Conservation (phyloP, 139 green algal genomes). For the Chlamydomonas eustigma region DNA sequence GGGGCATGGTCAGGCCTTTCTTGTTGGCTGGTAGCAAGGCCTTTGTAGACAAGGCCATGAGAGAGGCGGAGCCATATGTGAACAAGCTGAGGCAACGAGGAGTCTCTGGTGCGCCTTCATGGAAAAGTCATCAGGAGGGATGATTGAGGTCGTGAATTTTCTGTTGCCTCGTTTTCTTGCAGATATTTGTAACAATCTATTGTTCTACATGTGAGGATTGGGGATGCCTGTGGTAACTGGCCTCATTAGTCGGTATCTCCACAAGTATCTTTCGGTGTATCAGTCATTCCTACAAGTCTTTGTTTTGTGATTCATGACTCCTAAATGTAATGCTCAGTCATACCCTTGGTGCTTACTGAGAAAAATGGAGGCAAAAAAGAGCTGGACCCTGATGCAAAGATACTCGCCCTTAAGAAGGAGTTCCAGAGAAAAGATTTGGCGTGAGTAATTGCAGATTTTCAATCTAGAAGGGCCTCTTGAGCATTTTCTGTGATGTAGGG, state of each 20-base stretch:
- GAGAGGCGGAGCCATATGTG: conserved; percentile 34
- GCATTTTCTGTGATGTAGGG: neutral
- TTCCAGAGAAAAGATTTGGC: conserved; percentile 22
- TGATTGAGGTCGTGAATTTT: too few relatives aligned
- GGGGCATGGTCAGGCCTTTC: conserved; percentile 69
- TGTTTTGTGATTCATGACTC: too few relatives aligned
- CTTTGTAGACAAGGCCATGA: conserved; percentile 40
- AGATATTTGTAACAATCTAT: conserved; percentile 1
- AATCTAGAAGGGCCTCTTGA: neutral
- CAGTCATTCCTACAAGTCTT: too few relatives aligned
- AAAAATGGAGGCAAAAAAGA: conserved; percentile 1
- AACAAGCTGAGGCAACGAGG: conserved; percentile 65
- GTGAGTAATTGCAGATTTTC: neutral
- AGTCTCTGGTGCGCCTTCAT: conserved; percentile 48
- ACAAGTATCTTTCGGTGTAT: too few relatives aligned
- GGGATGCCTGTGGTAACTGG: neutral
- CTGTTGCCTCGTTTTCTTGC: neutral
- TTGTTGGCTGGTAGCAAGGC: conserved; percentile 66
- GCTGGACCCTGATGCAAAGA: conserved; percentile 51
- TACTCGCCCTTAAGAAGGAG: conserved; percentile 63
- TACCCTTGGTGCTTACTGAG: conserved; percentile 41
- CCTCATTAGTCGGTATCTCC: too few relatives aligned
- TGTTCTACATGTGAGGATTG: neutral
- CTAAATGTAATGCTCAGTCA: conserved; percentile 40
- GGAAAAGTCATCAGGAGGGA: neutral